These are phyloP conservation scores for Aspergillus aculeatinus DNA, from an alignment of 2,329 filamentous ascomycete genomes.

Conservation along the genomic window DNA sequence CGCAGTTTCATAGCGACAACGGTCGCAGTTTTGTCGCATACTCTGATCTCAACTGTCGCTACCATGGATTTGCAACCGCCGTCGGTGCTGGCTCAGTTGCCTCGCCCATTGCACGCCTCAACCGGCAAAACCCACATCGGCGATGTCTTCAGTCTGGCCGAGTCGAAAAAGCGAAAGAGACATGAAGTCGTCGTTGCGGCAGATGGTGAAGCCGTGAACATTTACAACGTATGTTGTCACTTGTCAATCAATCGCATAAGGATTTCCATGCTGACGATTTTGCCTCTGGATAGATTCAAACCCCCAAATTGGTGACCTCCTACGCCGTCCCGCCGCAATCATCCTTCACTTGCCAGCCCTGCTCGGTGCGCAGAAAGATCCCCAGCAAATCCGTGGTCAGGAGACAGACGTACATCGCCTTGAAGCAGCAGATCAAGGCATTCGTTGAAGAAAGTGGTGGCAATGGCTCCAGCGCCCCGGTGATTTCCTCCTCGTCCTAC, in stretches of 20 bases:
- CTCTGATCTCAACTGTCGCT: neutral
- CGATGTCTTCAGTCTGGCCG: conserved; percentile 54
- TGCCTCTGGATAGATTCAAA: conserved; percentile 53
- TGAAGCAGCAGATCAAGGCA: conserved; percentile 52
- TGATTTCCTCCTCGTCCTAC: conserved; percentile 42
- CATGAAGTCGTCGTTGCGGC: conserved; percentile 60
- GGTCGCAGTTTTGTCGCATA: conserved; percentile 10
- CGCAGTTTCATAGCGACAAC: conserved; percentile 14
- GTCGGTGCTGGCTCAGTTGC: conserved; percentile 47
- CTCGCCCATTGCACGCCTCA: conserved; percentile 42
- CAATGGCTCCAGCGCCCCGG: conserved; percentile 31
- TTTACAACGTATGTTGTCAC: conserved; percentile 56
- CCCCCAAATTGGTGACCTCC: conserved; percentile 59
- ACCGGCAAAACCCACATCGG: conserved; percentile 43
- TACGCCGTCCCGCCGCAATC: conserved; percentile 62
- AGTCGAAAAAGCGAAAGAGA: conserved; percentile 60
- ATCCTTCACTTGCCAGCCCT: conserved; percentile 57
- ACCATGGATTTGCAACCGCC: conserved; percentile 47
- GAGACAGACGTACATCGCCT: conserved; percentile 58
- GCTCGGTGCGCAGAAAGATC: conserved; percentile 56
- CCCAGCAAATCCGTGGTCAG: conserved; percentile 44
- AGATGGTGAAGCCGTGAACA: conserved; percentile 61
- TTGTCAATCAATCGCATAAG: too few species aligned
- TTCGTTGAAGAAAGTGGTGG: conserved; percentile 52
- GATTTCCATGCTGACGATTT: conserved; percentile 7